Base-by-base conservation (phyloP, 148 eudicot species). In the Camellia japonica region DNA sequence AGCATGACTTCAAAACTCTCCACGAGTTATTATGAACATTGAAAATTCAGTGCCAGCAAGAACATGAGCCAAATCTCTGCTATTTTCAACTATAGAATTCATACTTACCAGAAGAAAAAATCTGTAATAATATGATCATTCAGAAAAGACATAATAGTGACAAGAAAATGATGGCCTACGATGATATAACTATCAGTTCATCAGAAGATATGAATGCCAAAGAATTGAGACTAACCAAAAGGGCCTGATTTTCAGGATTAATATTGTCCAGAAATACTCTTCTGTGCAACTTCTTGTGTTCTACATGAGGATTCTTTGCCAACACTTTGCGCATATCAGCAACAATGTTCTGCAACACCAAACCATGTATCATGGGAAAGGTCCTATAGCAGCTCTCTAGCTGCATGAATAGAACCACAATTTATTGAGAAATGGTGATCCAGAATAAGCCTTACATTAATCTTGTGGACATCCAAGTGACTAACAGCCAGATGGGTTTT, bases 291-390 rank as follows among this genome's bases (percentile, higher is more conserved):
- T 79, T 93, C 84, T 93, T 88, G 73, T 95, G 98, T 83, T 95
- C 98, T 44, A 95, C 97, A 82, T 91, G 96, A 86, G 96, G 98
- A 82, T 95, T 91, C 89, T 95, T 95, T 5, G 97, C 89, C 90
- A 95, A 87, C 46, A 95, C 93, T 85, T 95, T 95, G 72, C 98
- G 95, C 98, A 95, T 95, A 84, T 95, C 98, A 78, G 98, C 97
- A 80, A 95, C 96, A 84, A 95, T 95, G 82, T 69, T 95, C 98
- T 95, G 90, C 77, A 80, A 42, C 47, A 68, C 43, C 66, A 18
- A 68, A 63, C 23, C 23, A 69, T 63, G 75, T 44, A 19, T 65
- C 43, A 70, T 18, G 43, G 19, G 60, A 78, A 59, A 85, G n/a
- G 72, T 63, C 73, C 72, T 60, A 16, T 46, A 46, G 16, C 66